Evolutionary conservation across 805 yeast genomes (phyloP).

Genomic region (Wickerhamomyces pijperi): DNA sequence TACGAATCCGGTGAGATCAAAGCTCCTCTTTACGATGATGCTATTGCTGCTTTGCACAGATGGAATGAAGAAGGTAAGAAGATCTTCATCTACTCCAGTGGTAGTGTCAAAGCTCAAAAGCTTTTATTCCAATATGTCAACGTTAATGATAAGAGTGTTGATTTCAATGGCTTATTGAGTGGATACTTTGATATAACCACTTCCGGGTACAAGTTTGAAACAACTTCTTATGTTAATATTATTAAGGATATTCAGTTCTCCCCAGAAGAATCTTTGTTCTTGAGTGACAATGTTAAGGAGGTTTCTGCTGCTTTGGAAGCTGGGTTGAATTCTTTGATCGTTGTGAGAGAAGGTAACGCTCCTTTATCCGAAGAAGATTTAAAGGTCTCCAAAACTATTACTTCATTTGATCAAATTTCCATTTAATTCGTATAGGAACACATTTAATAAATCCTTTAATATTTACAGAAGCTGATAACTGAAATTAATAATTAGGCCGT

Average conservation of each 20-base stretch:
- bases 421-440: background rate
- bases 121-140: conserved; percentile 59
- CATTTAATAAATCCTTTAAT: no score
- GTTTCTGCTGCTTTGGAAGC: conserved; percentile 63
- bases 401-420: background rate
- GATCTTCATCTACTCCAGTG: conserved; percentile 78
- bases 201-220: conserved; percentile 60
- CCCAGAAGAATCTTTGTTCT: conserved; percentile 37
- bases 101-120: conserved; percentile 80
- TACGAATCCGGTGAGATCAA: conserved; percentile 63
- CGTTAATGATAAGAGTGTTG: conserved; percentile 26
- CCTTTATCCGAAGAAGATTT: conserved; percentile 29
- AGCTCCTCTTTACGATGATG: conserved; percentile 73
- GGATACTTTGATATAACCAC: conserved; percentile 84
- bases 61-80: conserved; percentile 24
- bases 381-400: background rate
- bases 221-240: conserved; percentile 49
- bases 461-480: no score
- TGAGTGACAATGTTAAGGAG: conserved; percentile 75
- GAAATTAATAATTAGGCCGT: no score
- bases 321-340: conserved; percentile 49
- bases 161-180: conserved; percentile 39
- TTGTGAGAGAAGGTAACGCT: conserved; percentile 68
- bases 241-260: conserved; percentile 25
- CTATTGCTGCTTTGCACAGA: conserved; percentile 40